Evolutionary conservation across 768 basidiomycete genomes (phyloP).

Genomic region (Hygrocybe coccinea): DNA sequence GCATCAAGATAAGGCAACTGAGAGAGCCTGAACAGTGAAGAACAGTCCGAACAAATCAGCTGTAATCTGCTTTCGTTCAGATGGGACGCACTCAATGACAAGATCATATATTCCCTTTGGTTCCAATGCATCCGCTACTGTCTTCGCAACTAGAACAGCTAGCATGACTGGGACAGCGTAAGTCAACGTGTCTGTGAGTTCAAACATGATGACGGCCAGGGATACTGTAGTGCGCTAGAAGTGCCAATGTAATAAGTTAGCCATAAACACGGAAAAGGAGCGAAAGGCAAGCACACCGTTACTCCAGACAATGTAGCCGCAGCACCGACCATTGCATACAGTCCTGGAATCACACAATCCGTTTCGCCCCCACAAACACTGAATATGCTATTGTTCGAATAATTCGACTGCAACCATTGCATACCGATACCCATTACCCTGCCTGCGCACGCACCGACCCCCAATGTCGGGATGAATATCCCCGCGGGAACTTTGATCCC

Average conservation of each 20-base stretch:
- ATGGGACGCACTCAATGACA: constrained; percentile 58
- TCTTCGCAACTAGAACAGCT: constrained; percentile 83
- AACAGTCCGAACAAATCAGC: background rate
- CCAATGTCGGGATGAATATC: constrained; percentile 94
- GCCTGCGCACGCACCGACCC: constrained; percentile 91
- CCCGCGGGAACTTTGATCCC: constrained; percentile 90
- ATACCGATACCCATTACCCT: constrained; percentile 77
- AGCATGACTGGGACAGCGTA: constrained; percentile 92
- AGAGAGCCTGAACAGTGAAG: constrained; percentile 39
- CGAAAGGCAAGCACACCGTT: constrained; percentile 51
- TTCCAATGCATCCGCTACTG: constrained; percentile 81
- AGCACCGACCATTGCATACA: constrained; percentile 96
- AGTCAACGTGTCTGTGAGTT: constrained; percentile 87
- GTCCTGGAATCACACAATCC: constrained; percentile 80
- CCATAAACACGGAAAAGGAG: background rate
- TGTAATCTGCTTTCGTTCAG: no score
- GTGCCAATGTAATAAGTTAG: background rate
- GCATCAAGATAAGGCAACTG: constrained; percentile 90
- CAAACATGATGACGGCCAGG: constrained; percentile 93
- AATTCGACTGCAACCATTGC: constrained; percentile 64
- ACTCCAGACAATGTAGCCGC: constrained; percentile 94
- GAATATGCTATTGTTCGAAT: constrained; percentile 62
- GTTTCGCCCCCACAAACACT: constrained; percentile 56
- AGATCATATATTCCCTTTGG: constrained; percentile 97
- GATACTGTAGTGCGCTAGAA: constrained; percentile 81